These are phyloP conservation scores for Blastomyces silverae DNA, from an alignment of 2,329 filamentous ascomycete genomes.

Conservation along the genomic window DNA sequence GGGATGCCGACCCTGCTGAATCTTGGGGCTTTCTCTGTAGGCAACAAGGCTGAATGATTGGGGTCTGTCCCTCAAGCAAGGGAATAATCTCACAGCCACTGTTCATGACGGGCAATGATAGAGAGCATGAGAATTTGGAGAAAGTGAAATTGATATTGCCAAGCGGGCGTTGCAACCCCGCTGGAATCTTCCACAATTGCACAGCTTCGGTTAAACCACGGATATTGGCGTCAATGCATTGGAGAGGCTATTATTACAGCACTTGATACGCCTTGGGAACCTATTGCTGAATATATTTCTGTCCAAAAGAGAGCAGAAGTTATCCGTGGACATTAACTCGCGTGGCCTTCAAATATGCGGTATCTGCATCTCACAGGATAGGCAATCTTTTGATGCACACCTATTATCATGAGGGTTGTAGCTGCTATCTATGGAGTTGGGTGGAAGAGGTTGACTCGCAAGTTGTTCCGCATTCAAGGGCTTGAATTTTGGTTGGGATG, in stretches of 20 bases:
- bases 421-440: no score
- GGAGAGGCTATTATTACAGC: background rate
- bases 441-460: no score
- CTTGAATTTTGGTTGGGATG: no score
- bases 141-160: background rate
- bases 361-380: background rate
- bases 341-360: background rate
- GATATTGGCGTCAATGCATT: background rate
- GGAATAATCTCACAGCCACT: background rate
- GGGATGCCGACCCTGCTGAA: background rate
- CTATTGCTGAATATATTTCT: background rate
- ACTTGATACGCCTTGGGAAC: background rate
- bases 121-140: background rate
- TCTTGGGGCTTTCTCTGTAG: background rate
- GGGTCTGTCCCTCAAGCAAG: background rate
- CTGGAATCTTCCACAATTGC: background rate
- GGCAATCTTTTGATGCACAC: no score
- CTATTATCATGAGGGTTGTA: no score
- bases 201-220: background rate
- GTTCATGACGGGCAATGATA: background rate
- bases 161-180: no score
- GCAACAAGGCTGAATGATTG: background rate
- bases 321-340: background rate
- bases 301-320: background rate
- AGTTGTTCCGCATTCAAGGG: no score